A percentile compares a stretch with the other conserved stretches of the same genome.
These are phyloP conservation scores for Lentinula edodes DNA, from an alignment of 768 basidiomycete species.

Conservation along the genomic window DNA sequence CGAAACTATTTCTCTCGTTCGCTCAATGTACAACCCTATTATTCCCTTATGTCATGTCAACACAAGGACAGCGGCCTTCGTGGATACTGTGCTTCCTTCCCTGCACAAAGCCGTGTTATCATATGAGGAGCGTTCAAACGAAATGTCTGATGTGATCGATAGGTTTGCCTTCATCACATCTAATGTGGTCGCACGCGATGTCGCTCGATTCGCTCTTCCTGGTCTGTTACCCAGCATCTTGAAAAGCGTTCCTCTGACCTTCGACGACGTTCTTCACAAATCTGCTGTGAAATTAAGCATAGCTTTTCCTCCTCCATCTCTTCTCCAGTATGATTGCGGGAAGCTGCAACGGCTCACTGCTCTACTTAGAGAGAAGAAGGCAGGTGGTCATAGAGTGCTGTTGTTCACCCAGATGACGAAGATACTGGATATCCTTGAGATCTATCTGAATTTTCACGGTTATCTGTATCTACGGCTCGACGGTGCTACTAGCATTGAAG, in stretches of 20 bases:
- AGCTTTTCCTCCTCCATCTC: constrained; percentile 85
- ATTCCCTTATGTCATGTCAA: constrained; percentile 45
- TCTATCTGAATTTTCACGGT: constrained; percentile 88
- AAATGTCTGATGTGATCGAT: constrained; percentile 50
- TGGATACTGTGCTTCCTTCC: constrained; percentile 33
- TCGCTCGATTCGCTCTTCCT: constrained; percentile 58
- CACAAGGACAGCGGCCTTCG: constrained; percentile 23
- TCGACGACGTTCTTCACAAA: constrained; percentile 68
- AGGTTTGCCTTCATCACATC: constrained; percentile 81
- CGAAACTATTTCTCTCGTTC: constrained; percentile 38
- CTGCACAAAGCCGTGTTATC: constrained; percentile 57
- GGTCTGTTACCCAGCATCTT: constrained; percentile 26
- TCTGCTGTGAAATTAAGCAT: constrained; percentile 83
- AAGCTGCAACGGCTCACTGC: constrained; percentile 84
- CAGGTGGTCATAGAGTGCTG: constrained; percentile 82
- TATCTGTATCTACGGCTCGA: constrained; percentile 93
- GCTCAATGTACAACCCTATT: constrained; percentile 38
- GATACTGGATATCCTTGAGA: constrained; percentile 90
- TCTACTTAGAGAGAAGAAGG: constrained; percentile 78
- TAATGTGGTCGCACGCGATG: constrained; percentile 65
- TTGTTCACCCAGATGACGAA: constrained; percentile 98
- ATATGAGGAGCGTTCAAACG: constrained; percentile 50
- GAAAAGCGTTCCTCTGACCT: constrained; percentile 31
- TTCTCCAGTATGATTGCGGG: constrained; percentile 94
- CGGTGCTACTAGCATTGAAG: constrained; percentile 93